Conservation (phyloP, 2,329 filamentous ascomycete genomes). For the Xylariales sp. region DNA sequence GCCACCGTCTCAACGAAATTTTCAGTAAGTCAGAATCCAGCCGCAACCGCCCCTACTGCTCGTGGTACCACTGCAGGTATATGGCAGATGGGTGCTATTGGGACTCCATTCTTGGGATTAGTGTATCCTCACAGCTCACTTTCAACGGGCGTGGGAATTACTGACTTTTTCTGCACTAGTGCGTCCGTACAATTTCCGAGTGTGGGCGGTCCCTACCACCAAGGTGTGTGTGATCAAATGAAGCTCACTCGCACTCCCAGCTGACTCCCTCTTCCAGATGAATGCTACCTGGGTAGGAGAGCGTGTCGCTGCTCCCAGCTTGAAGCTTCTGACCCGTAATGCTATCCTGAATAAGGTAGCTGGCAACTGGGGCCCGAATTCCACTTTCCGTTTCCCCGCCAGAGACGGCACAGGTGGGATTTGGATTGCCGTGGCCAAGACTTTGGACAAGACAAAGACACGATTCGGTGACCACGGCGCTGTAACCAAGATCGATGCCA, state of each 20-base stretch:
- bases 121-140: no score
- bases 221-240: slow-evolving; percentile 57
- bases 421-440: slow-evolving; percentile 95
- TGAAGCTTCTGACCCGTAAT: slow-evolving; percentile 91
- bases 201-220: slow-evolving; percentile 96
- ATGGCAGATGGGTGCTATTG: no score
- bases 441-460: slow-evolving; percentile 85
- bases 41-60: no score
- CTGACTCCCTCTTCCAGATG: slow-evolving; percentile 61
- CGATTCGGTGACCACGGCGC: slow-evolving; percentile 79
- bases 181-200: slow-evolving; percentile 99
- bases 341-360: slow-evolving; percentile 93
- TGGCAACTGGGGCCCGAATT: slow-evolving; percentile 96
- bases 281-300: slow-evolving; percentile 98
- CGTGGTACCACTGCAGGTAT: no score
- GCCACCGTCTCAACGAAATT: slow-evolving; percentile 80
- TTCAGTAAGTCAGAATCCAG: no score
- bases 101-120: no score
- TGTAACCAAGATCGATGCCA: slow-evolving; percentile 81
- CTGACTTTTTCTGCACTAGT: no score
- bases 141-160: no score
- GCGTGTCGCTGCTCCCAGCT: slow-evolving; percentile 92
- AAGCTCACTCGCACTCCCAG: not conserved
- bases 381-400: slow-evolving; percentile 96
- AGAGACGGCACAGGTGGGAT: slow-evolving; percentile 95